Evolutionary conservation across 2,329 filamentous ascomycete species (phyloP).

Genomic region (Fusarium paranaense): DNA sequence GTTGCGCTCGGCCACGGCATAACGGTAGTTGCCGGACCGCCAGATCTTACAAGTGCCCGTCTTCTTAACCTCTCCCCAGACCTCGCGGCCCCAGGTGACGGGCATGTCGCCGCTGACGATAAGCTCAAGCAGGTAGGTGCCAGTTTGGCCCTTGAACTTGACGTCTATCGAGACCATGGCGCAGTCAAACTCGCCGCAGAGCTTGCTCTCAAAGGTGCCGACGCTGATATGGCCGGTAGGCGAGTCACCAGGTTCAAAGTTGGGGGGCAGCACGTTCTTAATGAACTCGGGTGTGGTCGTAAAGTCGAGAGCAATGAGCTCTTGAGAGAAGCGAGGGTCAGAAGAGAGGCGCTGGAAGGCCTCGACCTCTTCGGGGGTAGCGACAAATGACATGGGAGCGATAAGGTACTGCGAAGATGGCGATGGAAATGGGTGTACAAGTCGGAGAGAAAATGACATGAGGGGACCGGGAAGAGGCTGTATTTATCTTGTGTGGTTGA

Average conservation of each 20-base stretch:
- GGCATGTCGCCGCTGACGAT: slow-evolving; percentile 1
- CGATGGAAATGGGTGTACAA: no score
- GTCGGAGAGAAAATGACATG: no score
- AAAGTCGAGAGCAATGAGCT: neutral
- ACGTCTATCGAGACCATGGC: neutral
- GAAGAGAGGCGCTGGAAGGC: neutral
- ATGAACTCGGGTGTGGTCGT: slow-evolving; percentile 2
- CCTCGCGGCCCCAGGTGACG: slow-evolving; percentile 9
- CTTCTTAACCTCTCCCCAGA: slow-evolving; percentile 9
- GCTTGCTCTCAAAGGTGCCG: neutral
- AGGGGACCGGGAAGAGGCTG: no score
- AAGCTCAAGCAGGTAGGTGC: neutral
- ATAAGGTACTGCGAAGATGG: no score
- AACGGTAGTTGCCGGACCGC: neutral
- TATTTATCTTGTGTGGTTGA: no score
- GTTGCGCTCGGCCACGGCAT: slow-evolving; percentile 1
- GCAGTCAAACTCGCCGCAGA: slow-evolving; percentile 13
- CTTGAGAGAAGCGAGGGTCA: slow-evolving; percentile 6
- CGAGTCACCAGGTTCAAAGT: neutral
- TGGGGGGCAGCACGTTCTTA: slow-evolving; percentile 3
- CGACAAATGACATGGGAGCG: slow-evolving; percentile 1
- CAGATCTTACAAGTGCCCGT: neutral
- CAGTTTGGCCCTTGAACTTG: neutral
- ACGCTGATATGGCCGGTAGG: neutral
- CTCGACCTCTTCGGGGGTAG: neutral